Base-by-base conservation (phyloP, 495 filamentous ascomycete species). In the Oleoguttula mirabilis region DNA sequence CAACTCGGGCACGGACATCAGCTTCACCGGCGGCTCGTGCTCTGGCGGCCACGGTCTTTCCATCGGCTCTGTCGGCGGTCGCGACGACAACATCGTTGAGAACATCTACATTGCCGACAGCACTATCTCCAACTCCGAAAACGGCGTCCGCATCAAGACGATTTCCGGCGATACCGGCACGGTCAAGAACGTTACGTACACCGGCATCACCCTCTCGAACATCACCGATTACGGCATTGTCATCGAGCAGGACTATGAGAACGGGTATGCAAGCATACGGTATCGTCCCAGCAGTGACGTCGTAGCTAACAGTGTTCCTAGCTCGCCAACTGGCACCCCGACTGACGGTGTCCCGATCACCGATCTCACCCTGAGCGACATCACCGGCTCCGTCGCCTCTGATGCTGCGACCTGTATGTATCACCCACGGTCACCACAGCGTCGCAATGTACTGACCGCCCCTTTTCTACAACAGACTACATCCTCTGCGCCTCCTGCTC, bases 181-280 rank as follows among this genome's bases (percentile, higher is more conserved):
- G 10, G 73, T 82, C 39, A 55, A 55, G 12, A 69, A 63, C 41
- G 63, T 82, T 32, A 78, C 72, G 1, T 83, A 76, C 66, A 60
- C 52, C 22, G 67, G 69, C 49, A 79, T 80, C 60, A 65, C 61
- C 8, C 66, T 82, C 3, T 67, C 64, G 35, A 58, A 61, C 20
- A 78, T 80, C 54, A 60, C 66, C 33, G 66, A 69, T 17, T 76
- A 80, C 52, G 79, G 76, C 35, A 72, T 83, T 36, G 64, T 77
- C 44, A 73, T 83, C 33, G 60, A 82, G 60, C 79, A 83, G 59
- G 76, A 80, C 56, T 83, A 81, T 51, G 59, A 73, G 62, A 77
- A 77, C 46, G 77, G 76, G 25, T 62, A 61, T 30, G 42, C 30
- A 10, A 10, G 8, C n/a, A n/a, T n/a, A n/a, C n/a, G n/a, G n/a